phyloP scores from a whole-genome alignment of 78 protist genomes.

The Dictyostelium capitatum region DNA sequence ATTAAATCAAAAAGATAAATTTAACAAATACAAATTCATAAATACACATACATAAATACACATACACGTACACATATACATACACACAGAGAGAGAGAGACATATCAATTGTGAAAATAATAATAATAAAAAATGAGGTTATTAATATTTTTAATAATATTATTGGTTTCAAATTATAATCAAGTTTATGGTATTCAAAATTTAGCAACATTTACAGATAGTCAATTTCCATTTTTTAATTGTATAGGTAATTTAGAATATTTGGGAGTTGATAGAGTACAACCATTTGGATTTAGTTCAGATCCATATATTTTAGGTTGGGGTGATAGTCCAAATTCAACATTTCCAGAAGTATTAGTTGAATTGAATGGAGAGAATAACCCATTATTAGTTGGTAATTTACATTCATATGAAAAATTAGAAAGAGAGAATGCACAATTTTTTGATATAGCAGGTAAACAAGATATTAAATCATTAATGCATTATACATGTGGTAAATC shows the following conservation, averaged over 20 bases:
- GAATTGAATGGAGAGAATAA: background rate
- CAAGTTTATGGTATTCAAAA: too few relatives aligned
- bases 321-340: background rate
- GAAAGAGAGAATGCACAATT: background rate
- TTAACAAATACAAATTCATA: too few relatives aligned
- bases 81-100: too few relatives aligned
- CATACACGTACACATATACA: too few relatives aligned
- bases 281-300: conserved; percentile 32
- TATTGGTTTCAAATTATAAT: too few relatives aligned
- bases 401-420: conserved; percentile 7
- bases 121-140: too few relatives aligned
- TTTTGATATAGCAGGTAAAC: conserved; percentile 13
- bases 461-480: conserved; percentile 40
- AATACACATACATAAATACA: too few relatives aligned
- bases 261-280: conserved; percentile 9
- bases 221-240: background rate
- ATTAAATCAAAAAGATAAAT: too few relatives aligned
- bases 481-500: conserved; percentile 36
- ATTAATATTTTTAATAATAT: too few relatives aligned
- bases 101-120: too few relatives aligned
- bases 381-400: conserved; percentile 32
- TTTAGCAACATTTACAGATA: too few relatives aligned
- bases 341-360: conserved; percentile 16
- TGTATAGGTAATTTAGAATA: conserved; percentile 19
- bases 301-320: background rate